phyloP scores from a whole-genome alignment of 176 grass and related monocot genomes.

The Elaeis guineensis region DNA sequence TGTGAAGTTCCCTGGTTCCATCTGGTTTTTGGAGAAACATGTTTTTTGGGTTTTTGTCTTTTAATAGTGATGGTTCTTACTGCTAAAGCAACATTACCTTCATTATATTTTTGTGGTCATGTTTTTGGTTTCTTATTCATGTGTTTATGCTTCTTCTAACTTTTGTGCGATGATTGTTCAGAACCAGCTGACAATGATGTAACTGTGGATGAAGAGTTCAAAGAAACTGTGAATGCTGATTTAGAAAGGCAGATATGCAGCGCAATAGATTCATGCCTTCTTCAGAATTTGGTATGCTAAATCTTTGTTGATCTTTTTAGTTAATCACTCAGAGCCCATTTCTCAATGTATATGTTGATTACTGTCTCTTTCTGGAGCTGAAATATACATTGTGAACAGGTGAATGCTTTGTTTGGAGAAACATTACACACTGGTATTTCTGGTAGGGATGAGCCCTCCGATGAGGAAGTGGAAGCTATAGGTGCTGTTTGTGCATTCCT shows the following conservation, averaged over 20 bases:
- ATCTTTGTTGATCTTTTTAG: conserved; percentile 9
- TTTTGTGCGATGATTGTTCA: conserved; percentile 4
- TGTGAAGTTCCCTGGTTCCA: too few relatives aligned
- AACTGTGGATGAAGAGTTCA: conserved; percentile 56
- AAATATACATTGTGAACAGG: conserved; percentile 31
- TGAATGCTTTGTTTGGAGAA: conserved; percentile 73
- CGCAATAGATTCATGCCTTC: conserved; percentile 76
- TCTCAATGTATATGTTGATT: background rate
- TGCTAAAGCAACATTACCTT: too few relatives aligned
- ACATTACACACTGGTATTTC: conserved; percentile 43
- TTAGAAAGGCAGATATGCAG: conserved; percentile 64
- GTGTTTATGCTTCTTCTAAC: too few relatives aligned
- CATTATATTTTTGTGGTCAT: too few relatives aligned
- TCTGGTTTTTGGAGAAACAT: too few relatives aligned
- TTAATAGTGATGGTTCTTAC: too few relatives aligned
- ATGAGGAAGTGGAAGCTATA: conserved; percentile 71
- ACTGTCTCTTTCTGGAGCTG: conserved; percentile 4
- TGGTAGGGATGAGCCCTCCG: conserved; percentile 39
- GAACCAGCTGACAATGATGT: conserved; percentile 50
- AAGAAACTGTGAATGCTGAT: conserved; percentile 53
- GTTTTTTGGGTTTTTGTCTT: too few relatives aligned
- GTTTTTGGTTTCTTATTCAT: too few relatives aligned
- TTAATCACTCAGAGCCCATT: background rate
- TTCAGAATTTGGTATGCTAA: conserved; percentile 66
- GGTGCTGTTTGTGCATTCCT: conserved; percentile 93